A percentile compares a stretch with the other conserved stretches of the same genome.
Evolutionary conservation across 1,284 basidiomycete species (phyloP).

Genomic region (Sphaerobolus stellatus): DNA sequence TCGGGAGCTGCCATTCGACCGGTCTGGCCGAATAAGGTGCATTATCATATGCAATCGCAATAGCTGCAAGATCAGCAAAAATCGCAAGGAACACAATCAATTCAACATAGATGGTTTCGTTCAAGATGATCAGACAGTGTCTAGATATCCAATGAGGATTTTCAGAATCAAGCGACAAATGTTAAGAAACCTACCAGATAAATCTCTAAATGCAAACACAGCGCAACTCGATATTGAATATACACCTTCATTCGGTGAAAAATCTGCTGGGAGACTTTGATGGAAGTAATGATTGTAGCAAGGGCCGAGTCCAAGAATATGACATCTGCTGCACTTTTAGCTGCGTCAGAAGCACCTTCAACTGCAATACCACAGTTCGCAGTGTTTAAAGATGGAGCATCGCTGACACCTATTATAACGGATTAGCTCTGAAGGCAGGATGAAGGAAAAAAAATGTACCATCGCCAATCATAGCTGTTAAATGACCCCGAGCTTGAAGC

Average conservation of each 20-base stretch:
- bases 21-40: conserved; percentile 47
- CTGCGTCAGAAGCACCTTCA: conserved; percentile 47
- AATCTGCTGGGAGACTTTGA: conserved; percentile 57
- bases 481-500: conserved; percentile 51
- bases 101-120: conserved; percentile 54
- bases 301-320: conserved; percentile 46
- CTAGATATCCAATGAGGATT: conserved; percentile 1
- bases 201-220: conserved; percentile 54
- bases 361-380: conserved; percentile 49
- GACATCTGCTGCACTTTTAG: conserved; percentile 46
- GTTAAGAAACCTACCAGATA: conserved; percentile 35
- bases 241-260: conserved; percentile 55
- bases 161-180: background rate
- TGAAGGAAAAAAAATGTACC: background rate
- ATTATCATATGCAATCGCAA: conserved; percentile 51
- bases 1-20: conserved; percentile 57
- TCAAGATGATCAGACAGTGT: conserved; percentile 47
- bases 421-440: background rate
- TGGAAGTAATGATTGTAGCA: conserved; percentile 44
- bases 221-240: conserved; percentile 40
- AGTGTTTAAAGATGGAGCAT: conserved; percentile 47
- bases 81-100: conserved; percentile 57
- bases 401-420: conserved; percentile 31
- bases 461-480: conserved; percentile 51
- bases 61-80: conserved; percentile 51